A percentile compares a stretch with the other conserved stretches of the same genome.
Conservation (phyloP, 768 basidiomycete species). For the Neoboletus subvelutipes region DNA sequence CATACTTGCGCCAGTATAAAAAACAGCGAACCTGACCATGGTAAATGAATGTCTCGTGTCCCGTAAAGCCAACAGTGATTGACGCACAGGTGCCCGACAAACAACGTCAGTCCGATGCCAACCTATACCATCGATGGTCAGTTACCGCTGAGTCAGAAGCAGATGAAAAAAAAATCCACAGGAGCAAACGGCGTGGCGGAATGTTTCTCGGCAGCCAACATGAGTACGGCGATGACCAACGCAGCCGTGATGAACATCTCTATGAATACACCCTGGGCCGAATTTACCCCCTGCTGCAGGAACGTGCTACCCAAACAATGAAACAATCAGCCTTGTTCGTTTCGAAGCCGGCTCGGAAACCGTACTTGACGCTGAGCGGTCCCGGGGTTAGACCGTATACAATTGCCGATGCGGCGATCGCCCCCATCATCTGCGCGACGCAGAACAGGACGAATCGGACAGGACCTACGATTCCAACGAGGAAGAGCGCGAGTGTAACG, state of each 20-base stretch:
- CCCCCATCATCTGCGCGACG: constrained; percentile 60
- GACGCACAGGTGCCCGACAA: constrained; percentile 58
- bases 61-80: background rate
- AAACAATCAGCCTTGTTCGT: constrained; percentile 2
- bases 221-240: constrained; percentile 62
- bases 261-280: constrained; percentile 63
- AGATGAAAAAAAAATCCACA: constrained; percentile 29
- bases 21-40: constrained; percentile 49
- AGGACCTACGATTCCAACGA: constrained; percentile 54
- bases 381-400: constrained; percentile 55
- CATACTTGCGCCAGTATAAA: constrained; percentile 65
- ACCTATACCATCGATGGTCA: constrained; percentile 36
- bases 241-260: constrained; percentile 68
- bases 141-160: background rate
- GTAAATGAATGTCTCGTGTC: background rate
- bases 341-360: constrained; percentile 10
- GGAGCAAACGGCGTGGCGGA: constrained; percentile 65
- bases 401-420: constrained; percentile 57
- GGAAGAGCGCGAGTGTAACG: constrained; percentile 56
- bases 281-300: constrained; percentile 46
- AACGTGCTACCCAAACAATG: constrained; percentile 40
- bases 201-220: constrained; percentile 74
- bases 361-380: constrained; percentile 52
- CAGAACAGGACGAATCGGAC: constrained; percentile 58
- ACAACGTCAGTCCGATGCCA: constrained; percentile 65